Evolutionary conservation across 78 protist genomes (phyloP), one percentile per base, ranked within the genome.

Genomic region (Acrasis kona): DNA sequence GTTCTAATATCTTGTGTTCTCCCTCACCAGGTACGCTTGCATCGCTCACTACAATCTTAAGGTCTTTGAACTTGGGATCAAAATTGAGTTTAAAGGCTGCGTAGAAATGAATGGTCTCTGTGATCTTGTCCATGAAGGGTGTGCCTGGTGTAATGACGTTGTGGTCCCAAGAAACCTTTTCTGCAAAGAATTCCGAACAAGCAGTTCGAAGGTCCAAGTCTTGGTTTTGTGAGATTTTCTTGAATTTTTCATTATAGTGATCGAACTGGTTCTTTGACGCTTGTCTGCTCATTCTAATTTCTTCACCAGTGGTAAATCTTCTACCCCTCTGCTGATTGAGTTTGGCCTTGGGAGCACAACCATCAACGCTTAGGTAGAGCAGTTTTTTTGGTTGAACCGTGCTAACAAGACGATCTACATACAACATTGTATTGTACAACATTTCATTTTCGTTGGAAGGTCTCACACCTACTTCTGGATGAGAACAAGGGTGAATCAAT

Each of bases 401-500:
- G 5, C 64, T 64, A 19, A 74, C 5, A 7, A 74, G 7, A 5
- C 5, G 9, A 29, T 74, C 78, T 12, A 74, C 7, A 31, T 74
- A 74, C 65, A 10, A 39, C 5, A 74, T 7, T 5, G 64, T 28
- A 40, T 74, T 74, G 7, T 5, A 32, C 5, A 74, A 12, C 78
- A 74, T 74, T 5, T 42, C 5, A 5, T 42, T 7, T 66, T 74
- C 78, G 7, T 41, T 61, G 19, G 5, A 8, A 29, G 28, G 66
- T 7, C 64, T 41, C 5, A 7, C 36, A 12, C 78, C 78, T 40
- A 65, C 67, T 12, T 19, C 7, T 12, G 39, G 57, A 7, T 74
- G 74, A 57, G 80, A 50, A 78, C 97, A 90, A 1, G 91, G 90
- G 78, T 98, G 99, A 70, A 97, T 93, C 64, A 98, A 85, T 38